These are phyloP conservation scores for Trypanosoma vivax DNA, from an alignment of 208 protist species.

Conservation along the genomic window DNA sequence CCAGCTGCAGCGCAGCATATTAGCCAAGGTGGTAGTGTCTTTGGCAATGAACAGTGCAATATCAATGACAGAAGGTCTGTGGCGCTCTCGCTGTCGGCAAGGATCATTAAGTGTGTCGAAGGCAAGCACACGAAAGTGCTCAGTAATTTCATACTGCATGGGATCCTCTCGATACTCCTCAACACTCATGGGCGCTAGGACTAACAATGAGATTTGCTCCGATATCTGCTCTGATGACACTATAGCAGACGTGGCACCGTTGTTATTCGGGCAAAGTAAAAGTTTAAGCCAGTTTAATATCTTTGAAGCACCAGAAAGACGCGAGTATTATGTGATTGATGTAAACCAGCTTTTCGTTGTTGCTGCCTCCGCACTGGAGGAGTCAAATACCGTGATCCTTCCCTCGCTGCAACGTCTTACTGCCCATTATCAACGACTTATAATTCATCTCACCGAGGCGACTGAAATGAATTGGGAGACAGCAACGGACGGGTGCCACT, in stretches of 20 bases:
- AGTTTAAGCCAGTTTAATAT: not conserved
- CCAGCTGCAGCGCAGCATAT: slow-evolving; percentile 1
- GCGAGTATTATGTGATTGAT: slow-evolving; percentile 45
- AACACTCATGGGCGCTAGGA: no score
- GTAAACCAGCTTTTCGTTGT: slow-evolving; percentile 61
- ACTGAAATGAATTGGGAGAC: not conserved
- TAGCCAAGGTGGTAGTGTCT: slow-evolving; percentile 9
- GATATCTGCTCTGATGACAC: no score
- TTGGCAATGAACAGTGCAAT: slow-evolving; percentile 6
- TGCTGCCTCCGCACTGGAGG: slow-evolving; percentile 46
- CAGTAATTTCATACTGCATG: no score
- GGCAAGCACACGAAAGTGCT: no score
- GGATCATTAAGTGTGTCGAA: no score
- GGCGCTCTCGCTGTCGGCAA: no score
- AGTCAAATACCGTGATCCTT: slow-evolving; percentile 31
- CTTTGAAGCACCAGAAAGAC: slow-evolving; percentile 2
- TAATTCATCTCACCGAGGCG: not conserved
- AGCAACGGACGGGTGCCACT: not conserved
- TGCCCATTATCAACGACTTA: slow-evolving; percentile 17
- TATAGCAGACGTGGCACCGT: no score
- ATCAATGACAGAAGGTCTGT: no score
- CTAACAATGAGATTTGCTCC: no score
- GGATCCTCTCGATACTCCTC: no score
- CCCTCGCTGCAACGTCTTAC: slow-evolving; percentile 26
- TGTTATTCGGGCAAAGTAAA: no score